Base-by-base conservation (phyloP, 352 stramenopile species). In the Pythium dissotocum region DNA sequence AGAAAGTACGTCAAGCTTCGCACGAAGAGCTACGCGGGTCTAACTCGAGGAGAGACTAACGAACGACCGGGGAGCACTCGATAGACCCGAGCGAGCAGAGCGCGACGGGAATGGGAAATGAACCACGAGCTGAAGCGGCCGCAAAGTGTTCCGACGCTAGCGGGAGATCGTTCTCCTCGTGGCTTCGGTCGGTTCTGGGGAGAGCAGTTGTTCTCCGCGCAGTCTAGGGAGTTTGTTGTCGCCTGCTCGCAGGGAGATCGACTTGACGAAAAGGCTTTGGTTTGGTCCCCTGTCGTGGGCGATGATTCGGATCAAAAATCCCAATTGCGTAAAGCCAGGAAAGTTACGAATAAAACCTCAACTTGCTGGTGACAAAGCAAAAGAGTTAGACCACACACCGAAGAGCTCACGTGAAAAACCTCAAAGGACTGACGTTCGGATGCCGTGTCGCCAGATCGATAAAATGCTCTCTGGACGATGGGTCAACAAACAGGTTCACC, bases 241-340 rank as follows among this genome's bases (percentile, higher is more conserved):
- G 63, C 63, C 63, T 64, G 56, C 42, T 70, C 63, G 63, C 63
- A 49, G 24, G 5, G 21, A 30, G 35, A 12, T 49, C 13, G 32
- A 58, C n/a, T 56, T 44, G 42, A 53, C 46, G 46, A 24, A 53
- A 53, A 30, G 46, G 42, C 28, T 58, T 35, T n/a, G 30, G 30
- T 58, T 1, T n/a, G 16, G 26, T 64, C 49, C 62, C 33, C 54
- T 26, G 10, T 24, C 24, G 14, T 51, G 52, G 18, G 53, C 32
- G 42, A 68, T 68, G 62, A 53, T 68, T 48, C 61, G 61, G 52
- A 61, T 61, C 51, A 58, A 67, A 55, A 38, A 52, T 33, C 36
- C n/a, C n/a, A 53, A 30, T 16, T 53, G 46, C 46, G 46, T 53
- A 53, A 32, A 53, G 46, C 46, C 46, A 53, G 46, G 46, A 44